These are phyloP conservation scores for Brachypodium distachyon DNA, from an alignment of 202 grass and related monocot species.

Conservation along the genomic window DNA sequence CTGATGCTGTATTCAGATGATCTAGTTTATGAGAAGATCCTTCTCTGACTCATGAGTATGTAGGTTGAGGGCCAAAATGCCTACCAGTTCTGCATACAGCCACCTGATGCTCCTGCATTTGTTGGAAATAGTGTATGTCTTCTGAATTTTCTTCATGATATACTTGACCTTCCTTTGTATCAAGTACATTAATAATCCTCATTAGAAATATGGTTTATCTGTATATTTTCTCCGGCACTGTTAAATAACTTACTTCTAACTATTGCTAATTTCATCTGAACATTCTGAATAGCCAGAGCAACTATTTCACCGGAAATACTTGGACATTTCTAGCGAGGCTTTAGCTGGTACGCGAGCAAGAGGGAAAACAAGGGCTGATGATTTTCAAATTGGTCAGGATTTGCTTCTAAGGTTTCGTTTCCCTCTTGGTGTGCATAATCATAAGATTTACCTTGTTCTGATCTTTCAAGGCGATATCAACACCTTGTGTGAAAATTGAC, in stretches of 20 bases:
- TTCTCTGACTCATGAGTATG: background rate
- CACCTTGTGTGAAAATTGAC: background rate
- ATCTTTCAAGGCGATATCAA: conserved; percentile 1
- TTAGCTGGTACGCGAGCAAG: conserved; percentile 87
- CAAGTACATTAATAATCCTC: background rate
- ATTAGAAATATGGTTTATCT: background rate
- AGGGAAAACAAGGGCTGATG: conserved; percentile 62
- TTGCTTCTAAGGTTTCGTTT: conserved; percentile 69
- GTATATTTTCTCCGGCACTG: background rate
- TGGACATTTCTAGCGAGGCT: conserved; percentile 92
- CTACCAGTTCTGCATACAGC: conserved; percentile 90
- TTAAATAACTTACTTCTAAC: conserved; percentile 30
- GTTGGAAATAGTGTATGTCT: conserved; percentile 93
- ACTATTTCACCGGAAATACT: conserved; percentile 94
- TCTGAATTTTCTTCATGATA: background rate
- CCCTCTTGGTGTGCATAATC: background rate
- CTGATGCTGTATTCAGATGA: background rate
- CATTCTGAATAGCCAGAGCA: conserved; percentile 99
- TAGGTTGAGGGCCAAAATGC: conserved; percentile 89
- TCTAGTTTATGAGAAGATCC: background rate
- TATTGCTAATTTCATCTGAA: conserved; percentile 47
- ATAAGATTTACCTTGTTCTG: background rate
- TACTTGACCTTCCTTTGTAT: background rate
- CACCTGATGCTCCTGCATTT: conserved; percentile 70
- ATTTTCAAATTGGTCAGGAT: conserved; percentile 80